Evolutionary conservation across 306 rosid genomes (phyloP).

Genomic region (Acmispon strigosus): DNA sequence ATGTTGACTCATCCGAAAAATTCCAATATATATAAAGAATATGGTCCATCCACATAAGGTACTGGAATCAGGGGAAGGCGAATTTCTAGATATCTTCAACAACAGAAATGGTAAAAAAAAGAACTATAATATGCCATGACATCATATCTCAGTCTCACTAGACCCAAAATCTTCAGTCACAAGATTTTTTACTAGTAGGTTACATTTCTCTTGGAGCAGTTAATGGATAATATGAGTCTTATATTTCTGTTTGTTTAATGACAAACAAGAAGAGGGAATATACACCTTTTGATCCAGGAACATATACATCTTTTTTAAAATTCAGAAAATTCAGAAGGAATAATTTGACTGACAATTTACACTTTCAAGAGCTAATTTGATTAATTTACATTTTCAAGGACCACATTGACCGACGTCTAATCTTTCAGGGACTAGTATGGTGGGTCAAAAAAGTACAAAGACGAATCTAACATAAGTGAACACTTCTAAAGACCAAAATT

Average conservation of each 20-base stretch:
- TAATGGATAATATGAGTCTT: not conserved
- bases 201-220: not conserved
- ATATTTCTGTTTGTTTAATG: not conserved
- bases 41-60: not conserved
- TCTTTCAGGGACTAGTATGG: too few relatives aligned
- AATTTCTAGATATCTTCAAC: constrained; percentile 1
- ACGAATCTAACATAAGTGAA: too few relatives aligned
- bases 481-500: too few relatives aligned
- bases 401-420: too few relatives aligned
- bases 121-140: not conserved
- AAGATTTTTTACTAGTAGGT: not conserved
- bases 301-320: not conserved
- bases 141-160: not conserved
- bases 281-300: constrained; percentile 11
- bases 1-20: not conserved
- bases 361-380: too few relatives aligned
- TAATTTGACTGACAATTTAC: too few relatives aligned
- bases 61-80: not conserved
- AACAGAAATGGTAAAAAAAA: not conserved
- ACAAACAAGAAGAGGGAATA: not conserved
- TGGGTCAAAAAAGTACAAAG: too few relatives aligned
- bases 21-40: not conserved
- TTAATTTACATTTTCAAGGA: too few relatives aligned
- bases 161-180: not conserved
- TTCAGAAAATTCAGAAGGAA: too few relatives aligned